These are phyloP conservation scores for Geranium incanum DNA, from an alignment of 441 rosid genomes.

Conservation along the genomic window DNA sequence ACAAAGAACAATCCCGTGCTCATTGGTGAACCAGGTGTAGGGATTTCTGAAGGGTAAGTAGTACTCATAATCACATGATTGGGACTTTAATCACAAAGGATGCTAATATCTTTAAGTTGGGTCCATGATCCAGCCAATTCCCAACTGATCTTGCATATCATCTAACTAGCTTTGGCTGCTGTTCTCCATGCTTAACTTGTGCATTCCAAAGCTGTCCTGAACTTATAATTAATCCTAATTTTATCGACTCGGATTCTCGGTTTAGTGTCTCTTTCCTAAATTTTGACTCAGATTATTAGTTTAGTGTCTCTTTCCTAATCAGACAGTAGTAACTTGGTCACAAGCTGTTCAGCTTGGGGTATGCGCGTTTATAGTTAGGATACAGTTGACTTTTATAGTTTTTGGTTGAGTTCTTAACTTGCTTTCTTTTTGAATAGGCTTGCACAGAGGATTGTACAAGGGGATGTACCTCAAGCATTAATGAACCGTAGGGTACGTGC, in stretches of 20 bases:
- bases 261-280: slow-evolving; percentile 38
- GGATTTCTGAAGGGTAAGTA: slow-evolving; percentile 99
- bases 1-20: slow-evolving; percentile 95
- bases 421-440: slow-evolving; percentile 47
- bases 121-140: neutral
- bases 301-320: neutral
- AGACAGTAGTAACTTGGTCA: neutral
- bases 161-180: slow-evolving; percentile 20
- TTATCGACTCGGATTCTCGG: neutral
- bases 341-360: slow-evolving; percentile 4
- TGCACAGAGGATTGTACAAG: slow-evolving; percentile 95
- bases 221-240: too few species aligned
- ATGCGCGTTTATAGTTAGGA: neutral
- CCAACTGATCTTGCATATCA: slow-evolving; percentile 44
- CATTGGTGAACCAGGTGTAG: slow-evolving; percentile 99
- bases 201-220: neutral
- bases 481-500: slow-evolving; percentile 81
- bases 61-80: slow-evolving; percentile 34
- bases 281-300: too few species aligned
- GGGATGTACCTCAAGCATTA: slow-evolving; percentile 98
- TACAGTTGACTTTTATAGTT: neutral
- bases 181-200: neutral
- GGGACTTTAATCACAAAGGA: slow-evolving; percentile 61
- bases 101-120: neutral
- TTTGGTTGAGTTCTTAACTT: neutral